Conservation (phyloP, 2,329 filamentous ascomycete species). For the Endoconidiophora polonica region DNA sequence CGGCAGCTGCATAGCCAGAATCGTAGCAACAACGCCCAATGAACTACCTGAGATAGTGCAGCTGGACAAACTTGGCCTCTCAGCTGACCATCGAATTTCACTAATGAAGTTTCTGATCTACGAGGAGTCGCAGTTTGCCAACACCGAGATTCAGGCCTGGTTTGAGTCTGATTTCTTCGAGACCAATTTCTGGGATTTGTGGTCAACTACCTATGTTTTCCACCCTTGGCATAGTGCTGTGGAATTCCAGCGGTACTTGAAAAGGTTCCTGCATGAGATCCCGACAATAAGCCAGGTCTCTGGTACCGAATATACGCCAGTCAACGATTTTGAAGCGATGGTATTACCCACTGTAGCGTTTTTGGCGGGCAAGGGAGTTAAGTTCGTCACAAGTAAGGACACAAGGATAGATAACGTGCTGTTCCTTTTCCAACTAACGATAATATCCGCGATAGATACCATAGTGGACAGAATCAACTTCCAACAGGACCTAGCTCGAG, state of each 20-base stretch:
- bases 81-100: conserved; percentile 9
- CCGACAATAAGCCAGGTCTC: conserved; percentile 20
- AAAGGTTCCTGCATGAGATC: conserved; percentile 20
- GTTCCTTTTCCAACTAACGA: neutral
- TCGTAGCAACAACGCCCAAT: neutral
- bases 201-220: conserved; percentile 22
- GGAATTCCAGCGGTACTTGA: conserved; percentile 22
- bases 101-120: conserved; percentile 21
- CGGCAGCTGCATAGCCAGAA: conserved; percentile 6
- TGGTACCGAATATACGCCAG: conserved; percentile 19
- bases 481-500: neutral
- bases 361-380: conserved; percentile 18
- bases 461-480: conserved; percentile 3
- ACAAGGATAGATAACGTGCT: too few species aligned
- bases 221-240: conserved; percentile 23
- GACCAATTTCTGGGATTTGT: conserved; percentile 23
- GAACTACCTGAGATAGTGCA: conserved; percentile 8
- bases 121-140: conserved; percentile 17
- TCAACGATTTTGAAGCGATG: conserved; percentile 21
- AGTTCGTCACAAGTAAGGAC: conserved; percentile 15
- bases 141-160: conserved; percentile 17
- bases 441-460: neutral
- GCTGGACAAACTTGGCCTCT: conserved; percentile 9
- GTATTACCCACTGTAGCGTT: conserved; percentile 20
- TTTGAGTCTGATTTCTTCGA: conserved; percentile 19